Conservation (phyloP, 371 early-diverging fungal genomes). For the Phascolomyces articulosus region DNA sequence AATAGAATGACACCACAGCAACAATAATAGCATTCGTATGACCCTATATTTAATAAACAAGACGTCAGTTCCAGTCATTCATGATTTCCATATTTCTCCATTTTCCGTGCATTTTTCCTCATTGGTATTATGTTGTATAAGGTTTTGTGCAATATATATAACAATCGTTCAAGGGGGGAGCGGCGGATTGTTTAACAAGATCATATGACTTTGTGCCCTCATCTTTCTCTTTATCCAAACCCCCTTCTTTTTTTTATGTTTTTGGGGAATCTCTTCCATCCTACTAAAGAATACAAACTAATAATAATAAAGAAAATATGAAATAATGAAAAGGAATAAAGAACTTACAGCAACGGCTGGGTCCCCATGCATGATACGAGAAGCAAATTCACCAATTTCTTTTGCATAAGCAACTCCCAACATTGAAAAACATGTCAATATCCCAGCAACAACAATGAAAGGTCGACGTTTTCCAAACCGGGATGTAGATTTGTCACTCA, state of each 20-base stretch:
- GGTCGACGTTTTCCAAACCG: constrained; percentile 59
- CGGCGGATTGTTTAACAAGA: too few relatives aligned
- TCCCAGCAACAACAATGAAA: constrained; percentile 58
- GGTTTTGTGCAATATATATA: too few relatives aligned
- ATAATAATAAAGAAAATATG: too few relatives aligned
- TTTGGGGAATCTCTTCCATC: too few relatives aligned
- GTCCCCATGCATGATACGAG: neutral
- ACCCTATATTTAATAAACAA: neutral
- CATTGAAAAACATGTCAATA: constrained; percentile 60
- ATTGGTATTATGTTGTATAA: too few relatives aligned
- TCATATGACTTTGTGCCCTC: too few relatives aligned
- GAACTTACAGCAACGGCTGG: constrained; percentile 1
- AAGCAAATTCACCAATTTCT: constrained; percentile 47
- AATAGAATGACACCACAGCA: constrained; percentile 74
- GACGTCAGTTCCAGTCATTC: neutral
- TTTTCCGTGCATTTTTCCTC: too few relatives aligned
- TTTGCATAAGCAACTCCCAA: constrained; percentile 64
- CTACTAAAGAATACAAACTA: too few relatives aligned
- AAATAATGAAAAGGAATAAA: too few relatives aligned
- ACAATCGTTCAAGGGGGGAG: too few relatives aligned
- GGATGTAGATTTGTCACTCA: constrained; percentile 59
- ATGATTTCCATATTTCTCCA: neutral
- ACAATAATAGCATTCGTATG: constrained; percentile 47
- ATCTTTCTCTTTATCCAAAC: too few relatives aligned
- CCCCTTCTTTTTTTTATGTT: too few relatives aligned